Evolutionary conservation across 768 basidiomycete genomes (phyloP).

Genomic region (Mycena galopus): DNA sequence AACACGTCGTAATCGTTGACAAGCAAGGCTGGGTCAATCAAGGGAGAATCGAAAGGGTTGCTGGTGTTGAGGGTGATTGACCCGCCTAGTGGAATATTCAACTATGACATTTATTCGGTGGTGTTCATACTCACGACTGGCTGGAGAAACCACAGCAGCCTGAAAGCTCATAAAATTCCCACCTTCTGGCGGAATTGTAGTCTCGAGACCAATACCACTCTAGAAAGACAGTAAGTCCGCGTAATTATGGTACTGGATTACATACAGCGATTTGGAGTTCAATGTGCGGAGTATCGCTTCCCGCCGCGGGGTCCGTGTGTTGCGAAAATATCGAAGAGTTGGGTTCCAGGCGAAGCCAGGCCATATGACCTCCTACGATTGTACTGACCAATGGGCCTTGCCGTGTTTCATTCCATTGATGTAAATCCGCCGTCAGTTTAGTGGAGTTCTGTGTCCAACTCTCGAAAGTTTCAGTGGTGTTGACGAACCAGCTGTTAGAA

Average conservation of each 20-base stretch:
- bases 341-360: constrained; percentile 37
- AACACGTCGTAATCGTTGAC: constrained; percentile 40
- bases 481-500: constrained; percentile 41
- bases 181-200: constrained; percentile 14
- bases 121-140: constrained; percentile 14
- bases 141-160: constrained; percentile 26
- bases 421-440: constrained; percentile 24
- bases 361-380: constrained; percentile 32
- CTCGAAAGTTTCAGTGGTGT: constrained; percentile 29
- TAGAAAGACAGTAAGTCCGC: background rate
- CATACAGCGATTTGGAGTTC: constrained; percentile 37
- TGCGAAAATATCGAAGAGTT: constrained; percentile 27
- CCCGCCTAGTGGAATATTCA: constrained; percentile 36
- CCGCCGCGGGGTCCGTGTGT: constrained; percentile 41
- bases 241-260: background rate
- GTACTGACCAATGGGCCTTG: constrained; percentile 44
- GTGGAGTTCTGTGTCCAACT: constrained; percentile 37
- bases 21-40: constrained; percentile 45
- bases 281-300: constrained; percentile 41
- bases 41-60: constrained; percentile 42
- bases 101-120: no score
- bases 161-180: constrained; percentile 26
- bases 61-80: constrained; percentile 43
- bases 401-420: constrained; percentile 39
- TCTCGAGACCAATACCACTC: constrained; percentile 25